Conservation (phyloP, 2,329 filamentous ascomycete species). For the Magnaporthiopsis poae region DNA sequence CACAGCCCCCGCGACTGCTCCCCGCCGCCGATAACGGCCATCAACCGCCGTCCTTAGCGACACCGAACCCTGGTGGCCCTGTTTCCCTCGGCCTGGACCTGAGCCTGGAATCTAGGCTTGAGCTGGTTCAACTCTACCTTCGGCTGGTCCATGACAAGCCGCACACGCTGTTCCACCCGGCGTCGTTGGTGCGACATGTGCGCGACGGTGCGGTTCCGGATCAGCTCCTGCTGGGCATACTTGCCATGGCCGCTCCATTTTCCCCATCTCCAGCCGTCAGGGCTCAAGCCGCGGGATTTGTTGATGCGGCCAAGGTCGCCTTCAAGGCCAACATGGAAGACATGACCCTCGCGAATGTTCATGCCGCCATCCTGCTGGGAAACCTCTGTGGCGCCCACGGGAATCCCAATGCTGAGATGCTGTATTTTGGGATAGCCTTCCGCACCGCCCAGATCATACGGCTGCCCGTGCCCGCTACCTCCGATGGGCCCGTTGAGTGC, state of each 20-base stretch:
- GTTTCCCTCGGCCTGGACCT: background rate
- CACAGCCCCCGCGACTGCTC: background rate
- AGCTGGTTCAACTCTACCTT: constrained; percentile 10
- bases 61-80: background rate
- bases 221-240: background rate
- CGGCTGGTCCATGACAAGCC: background rate
- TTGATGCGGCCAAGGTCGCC: background rate
- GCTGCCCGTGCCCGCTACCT: background rate
- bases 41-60: too few species aligned
- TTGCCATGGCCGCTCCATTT: background rate
- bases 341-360: background rate
- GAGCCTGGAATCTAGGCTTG: constrained; percentile 7
- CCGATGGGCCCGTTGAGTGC: background rate
- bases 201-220: background rate
- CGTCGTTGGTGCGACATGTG: background rate
- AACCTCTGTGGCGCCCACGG: background rate
- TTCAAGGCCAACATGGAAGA: background rate
- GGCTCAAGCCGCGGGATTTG: background rate
- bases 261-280: background rate
- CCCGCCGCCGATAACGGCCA: background rate
- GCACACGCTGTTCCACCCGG: background rate
- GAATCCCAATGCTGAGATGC: background rate
- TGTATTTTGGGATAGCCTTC: background rate
- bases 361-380: background rate
- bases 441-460: background rate